Conservation (phyloP, 2,329 filamentous ascomycete species). For the Exophiala lecanii-corni region DNA sequence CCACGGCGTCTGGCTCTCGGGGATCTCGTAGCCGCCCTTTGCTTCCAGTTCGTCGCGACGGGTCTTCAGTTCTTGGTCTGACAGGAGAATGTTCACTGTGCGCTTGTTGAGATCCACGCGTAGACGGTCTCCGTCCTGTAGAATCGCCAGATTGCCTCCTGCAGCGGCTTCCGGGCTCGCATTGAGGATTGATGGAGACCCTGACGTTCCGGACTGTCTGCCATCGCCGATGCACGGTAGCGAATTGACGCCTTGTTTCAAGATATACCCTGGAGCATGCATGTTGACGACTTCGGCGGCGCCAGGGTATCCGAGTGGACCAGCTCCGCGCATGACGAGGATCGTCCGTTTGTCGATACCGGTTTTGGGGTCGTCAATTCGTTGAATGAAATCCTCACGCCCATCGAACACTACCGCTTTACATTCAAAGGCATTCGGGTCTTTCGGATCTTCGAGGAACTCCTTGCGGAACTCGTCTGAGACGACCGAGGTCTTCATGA, state of each 20-base stretch:
- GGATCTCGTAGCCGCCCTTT: constrained; percentile 35
- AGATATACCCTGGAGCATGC: constrained; percentile 43
- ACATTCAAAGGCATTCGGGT: constrained; percentile 47
- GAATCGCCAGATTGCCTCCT: constrained; percentile 50
- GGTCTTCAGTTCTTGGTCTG: constrained; percentile 38
- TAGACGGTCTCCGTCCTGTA: constrained; percentile 47
- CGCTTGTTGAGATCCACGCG: constrained; percentile 49
- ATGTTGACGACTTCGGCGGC: constrained; percentile 52
- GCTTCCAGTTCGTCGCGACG: constrained; percentile 38
- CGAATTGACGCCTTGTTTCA: constrained; percentile 44
- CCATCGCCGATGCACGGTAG: constrained; percentile 53
- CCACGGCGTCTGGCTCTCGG: constrained; percentile 47
- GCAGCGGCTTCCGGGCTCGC: constrained; percentile 53
- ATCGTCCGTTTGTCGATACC: constrained; percentile 42
- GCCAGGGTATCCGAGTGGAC: constrained; percentile 48
- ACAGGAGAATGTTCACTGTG: constrained; percentile 46
- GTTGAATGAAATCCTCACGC: constrained; percentile 45
- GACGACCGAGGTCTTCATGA: constrained; percentile 52
- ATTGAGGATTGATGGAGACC: constrained; percentile 53
- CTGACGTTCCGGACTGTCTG: constrained; percentile 52
- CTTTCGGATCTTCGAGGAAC: constrained; percentile 44
- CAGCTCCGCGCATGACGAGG: constrained; percentile 47
- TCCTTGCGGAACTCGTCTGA: constrained; percentile 41
- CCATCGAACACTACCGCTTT: constrained; percentile 48
- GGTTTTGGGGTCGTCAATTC: constrained; percentile 39